A percentile compares a stretch with the other conserved stretches of the same genome.
These are phyloP conservation scores for Thielaviopsis euricoi DNA, from an alignment of 2,329 filamentous ascomycete species.

Conservation along the genomic window DNA sequence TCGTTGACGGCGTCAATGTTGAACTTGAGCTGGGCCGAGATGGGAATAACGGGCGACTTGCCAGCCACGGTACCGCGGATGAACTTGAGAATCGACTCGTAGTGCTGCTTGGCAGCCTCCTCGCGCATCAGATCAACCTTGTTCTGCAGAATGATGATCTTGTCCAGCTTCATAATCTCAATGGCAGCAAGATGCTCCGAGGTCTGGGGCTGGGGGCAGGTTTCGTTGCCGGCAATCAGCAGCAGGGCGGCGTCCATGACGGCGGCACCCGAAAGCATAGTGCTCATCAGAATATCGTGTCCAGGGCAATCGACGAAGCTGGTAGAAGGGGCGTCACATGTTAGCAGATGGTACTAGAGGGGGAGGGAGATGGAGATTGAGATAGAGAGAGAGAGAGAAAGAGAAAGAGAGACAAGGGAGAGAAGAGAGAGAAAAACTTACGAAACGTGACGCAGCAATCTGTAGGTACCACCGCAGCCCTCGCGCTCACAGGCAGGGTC, in stretches of 20 bases:
- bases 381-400: background rate
- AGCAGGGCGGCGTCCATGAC: slow-evolving; percentile 98
- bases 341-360: background rate
- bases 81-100: slow-evolving; percentile 96
- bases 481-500: slow-evolving; percentile 92
- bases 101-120: slow-evolving; percentile 83
- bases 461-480: slow-evolving; percentile 75
- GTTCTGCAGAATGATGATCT: slow-evolving; percentile 99
- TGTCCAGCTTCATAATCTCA: slow-evolving; percentile 99
- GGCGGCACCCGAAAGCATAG: slow-evolving; percentile 97
- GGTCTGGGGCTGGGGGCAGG: slow-evolving; percentile 94
- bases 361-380: slow-evolving; percentile 14
- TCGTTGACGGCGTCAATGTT: slow-evolving; percentile 99
- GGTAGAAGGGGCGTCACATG: background rate
- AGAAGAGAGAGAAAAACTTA: slow-evolving; percentile 31
- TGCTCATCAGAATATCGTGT: slow-evolving; percentile 99
- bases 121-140: slow-evolving; percentile 98
- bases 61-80: slow-evolving; percentile 94
- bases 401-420: background rate
- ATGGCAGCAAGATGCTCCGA: slow-evolving; percentile 98
- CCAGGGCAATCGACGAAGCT: slow-evolving; percentile 97
- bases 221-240: slow-evolving; percentile 94
- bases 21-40: slow-evolving; percentile 95
- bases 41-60: slow-evolving; percentile 88
- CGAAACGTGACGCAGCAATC: slow-evolving; percentile 82